Evolutionary conservation across 2,329 filamentous ascomycete genomes (phyloP), one percentile per base, ranked within the genome.

Genomic region (Pseudocercospora ulei): DNA sequence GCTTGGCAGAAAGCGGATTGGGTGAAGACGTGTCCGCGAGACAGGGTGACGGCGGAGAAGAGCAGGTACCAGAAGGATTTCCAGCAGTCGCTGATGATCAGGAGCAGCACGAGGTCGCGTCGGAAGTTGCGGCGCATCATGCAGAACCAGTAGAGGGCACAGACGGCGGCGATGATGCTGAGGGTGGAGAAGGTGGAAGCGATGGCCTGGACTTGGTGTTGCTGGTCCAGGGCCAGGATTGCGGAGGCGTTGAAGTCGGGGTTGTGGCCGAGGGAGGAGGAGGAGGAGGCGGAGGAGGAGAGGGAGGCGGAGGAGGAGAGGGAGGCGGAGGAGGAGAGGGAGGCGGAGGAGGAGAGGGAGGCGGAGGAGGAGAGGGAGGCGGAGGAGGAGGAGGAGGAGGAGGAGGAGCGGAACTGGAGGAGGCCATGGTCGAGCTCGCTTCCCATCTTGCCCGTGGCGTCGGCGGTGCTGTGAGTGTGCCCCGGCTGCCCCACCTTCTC

Each of bases 121-220:
- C 82, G 73, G 58, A 86, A 87, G 47, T 71, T 76, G 53, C 80
- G 72, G 49, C 75, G 71, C 78, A 86, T 86, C 46, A 75, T 70
- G 41, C 74, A 65, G 55, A 87, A 85, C 76, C 78, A 85, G 61
- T 79, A 81, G 25, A 80, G 70, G 2, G 76, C 69, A 18, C 73
- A 55, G 4, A 75, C 51, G 0, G 71, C 71, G 7, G 73, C 66
- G 2, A 69, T 37, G 19, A 82, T 62, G 50, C 78, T 82, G 47
- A 76, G 43, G 1, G 65, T 49, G 1, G 65, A 60, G 29, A 56
- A 61, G 5, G 52, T 51, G 2, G 57, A 48, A 5, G 59, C 59
- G 9, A 59, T 46, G 16, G 61, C 43, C 34, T 60, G 60, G n/a
- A 66, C 17, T 25, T 47, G 43, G 30, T 45, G 36, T 28, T 48